Evolutionary conservation across 345 rosid genomes (phyloP).

Genomic region (Syzygium jambos): DNA sequence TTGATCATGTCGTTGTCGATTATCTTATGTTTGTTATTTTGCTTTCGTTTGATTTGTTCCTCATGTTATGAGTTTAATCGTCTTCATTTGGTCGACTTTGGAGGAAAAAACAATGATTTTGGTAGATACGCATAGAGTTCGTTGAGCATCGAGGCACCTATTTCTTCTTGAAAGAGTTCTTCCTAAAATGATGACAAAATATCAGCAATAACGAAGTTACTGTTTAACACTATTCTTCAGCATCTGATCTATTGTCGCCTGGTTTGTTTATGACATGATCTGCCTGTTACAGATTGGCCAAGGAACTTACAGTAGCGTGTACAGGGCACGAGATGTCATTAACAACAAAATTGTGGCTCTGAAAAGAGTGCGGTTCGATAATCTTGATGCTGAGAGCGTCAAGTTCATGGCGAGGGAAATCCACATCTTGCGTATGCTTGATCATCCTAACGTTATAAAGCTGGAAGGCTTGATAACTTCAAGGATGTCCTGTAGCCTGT

Average conservation of each 20-base stretch:
- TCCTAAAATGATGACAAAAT: background rate
- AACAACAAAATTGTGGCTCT: conserved; percentile 70
- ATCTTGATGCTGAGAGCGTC: conserved; percentile 67
- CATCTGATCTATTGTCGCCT: background rate
- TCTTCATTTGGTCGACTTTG: background rate
- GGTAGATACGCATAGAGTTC: background rate
- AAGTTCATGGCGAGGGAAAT: conserved; percentile 96
- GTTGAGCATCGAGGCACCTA: background rate
- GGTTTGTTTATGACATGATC: background rate
- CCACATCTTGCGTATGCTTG: conserved; percentile 64
- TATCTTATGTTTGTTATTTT: background rate
- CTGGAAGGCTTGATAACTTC: conserved; percentile 92
- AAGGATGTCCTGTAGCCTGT: conserved; percentile 55
- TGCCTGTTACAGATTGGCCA: conserved; percentile 79
- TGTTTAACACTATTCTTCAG: background rate
- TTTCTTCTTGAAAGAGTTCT: background rate
- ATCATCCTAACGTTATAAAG: conserved; percentile 90
- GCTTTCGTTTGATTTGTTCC: background rate
- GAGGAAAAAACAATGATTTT: background rate
- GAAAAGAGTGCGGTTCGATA: conserved; percentile 82
- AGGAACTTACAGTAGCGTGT: conserved; percentile 93
- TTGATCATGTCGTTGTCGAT: background rate
- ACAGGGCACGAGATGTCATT: conserved; percentile 71
- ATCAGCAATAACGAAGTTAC: background rate
- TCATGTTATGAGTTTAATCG: background rate